phyloP scores from a whole-genome alignment of 1,284 basidiomycete species.

The Xerocomus minutiporus region DNA sequence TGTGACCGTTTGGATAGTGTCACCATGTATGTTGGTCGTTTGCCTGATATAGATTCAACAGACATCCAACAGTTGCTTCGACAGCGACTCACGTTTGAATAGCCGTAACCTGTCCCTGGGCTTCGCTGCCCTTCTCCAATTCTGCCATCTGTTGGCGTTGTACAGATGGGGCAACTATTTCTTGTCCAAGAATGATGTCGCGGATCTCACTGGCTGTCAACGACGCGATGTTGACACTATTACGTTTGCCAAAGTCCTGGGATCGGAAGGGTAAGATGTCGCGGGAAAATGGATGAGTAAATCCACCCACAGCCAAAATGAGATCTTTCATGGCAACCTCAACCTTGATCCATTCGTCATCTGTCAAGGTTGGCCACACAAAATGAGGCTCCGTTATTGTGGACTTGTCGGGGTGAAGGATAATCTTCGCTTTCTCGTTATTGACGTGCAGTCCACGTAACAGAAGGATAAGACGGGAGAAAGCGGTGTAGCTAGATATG shows the following conservation, averaged over 20 bases:
- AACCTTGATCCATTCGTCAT: slow-evolving; percentile 99
- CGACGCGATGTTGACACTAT: slow-evolving; percentile 98
- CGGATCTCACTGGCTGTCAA: slow-evolving; percentile 94
- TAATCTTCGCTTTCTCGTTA: slow-evolving; percentile 98
- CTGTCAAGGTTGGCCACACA: slow-evolving; percentile 93
- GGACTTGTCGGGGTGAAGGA: slow-evolving; percentile 87
- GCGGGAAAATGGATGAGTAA: background rate
- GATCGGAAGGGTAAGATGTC: slow-evolving; percentile 12
- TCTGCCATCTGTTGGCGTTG: slow-evolving; percentile 99
- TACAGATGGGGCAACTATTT: slow-evolving; percentile 87
- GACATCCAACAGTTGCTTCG: background rate
- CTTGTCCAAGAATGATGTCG: slow-evolving; percentile 95
- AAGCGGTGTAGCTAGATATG: slow-evolving; percentile 98
- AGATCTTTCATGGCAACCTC: slow-evolving; percentile 96
- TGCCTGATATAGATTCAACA: slow-evolving; percentile 44
- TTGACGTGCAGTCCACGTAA: slow-evolving; percentile 98
- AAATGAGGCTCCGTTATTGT: slow-evolving; percentile 98
- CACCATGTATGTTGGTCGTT: slow-evolving; percentile 97
- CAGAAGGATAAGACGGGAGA: slow-evolving; percentile 94
- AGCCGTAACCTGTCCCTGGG: slow-evolving; percentile 93
- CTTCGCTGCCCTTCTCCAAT: slow-evolving; percentile 93
- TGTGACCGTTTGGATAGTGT: slow-evolving; percentile 93
- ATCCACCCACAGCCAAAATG: slow-evolving; percentile 66
- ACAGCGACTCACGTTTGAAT: slow-evolving; percentile 70
- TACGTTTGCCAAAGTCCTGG: slow-evolving; percentile 96